Evolutionary conservation across 352 stramenopile species (phyloP), one percentile per base, ranked within the genome.

Genomic region (Thalassiosira mediterranea): DNA sequence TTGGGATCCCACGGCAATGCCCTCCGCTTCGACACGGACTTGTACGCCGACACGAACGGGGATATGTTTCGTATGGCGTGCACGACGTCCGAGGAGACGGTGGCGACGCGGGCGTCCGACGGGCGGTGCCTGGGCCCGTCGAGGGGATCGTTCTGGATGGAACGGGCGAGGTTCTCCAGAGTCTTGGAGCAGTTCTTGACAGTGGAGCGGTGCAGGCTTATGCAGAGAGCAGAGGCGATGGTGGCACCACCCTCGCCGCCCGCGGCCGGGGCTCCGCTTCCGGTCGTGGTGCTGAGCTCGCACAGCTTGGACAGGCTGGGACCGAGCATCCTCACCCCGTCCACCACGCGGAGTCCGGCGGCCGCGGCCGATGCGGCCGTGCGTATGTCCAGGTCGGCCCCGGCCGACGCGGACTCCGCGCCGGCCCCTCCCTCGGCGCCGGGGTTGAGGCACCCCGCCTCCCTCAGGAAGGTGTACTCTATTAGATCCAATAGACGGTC

Each of bases 401-500:
- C 53, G 3, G 34, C 34, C 3, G 49, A 4, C n/a, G n/a, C n/a
- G 37, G 28, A 49, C 11, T 8, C 28, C n/a, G 11, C 25, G 10
- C 29, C 53, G 13, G 28, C 60, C n/a, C 51, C 59, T 7, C 52
- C 70, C 29, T 47, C 53, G 52, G 32, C 59, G 19, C 53, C 65
- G 34, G 61, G 32, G 62, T 65, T 76, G 26, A 62, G 65, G 75
- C 84, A 76, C 76, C 26, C 69, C 37, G 67, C 76, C 52, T 92
- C 87, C 62, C 88, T 88, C 8, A 92, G 61, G 71, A 92, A 92
- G 8, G 89, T 84, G 17, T 81, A 88, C 72, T 92, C 87, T 57
- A 92, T 89, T 47, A 92, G 85, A 73, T 92, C 87, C 48, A 92
- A 76, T 21, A 84, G 69, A 48, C 85, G 77, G 74, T 92, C 84